A percentile compares a stretch with the other conserved stretches of the same genome.
phyloP scores from a whole-genome alignment of 176 grass and related monocot genomes.

The Cenchrus fungigraminus region DNA sequence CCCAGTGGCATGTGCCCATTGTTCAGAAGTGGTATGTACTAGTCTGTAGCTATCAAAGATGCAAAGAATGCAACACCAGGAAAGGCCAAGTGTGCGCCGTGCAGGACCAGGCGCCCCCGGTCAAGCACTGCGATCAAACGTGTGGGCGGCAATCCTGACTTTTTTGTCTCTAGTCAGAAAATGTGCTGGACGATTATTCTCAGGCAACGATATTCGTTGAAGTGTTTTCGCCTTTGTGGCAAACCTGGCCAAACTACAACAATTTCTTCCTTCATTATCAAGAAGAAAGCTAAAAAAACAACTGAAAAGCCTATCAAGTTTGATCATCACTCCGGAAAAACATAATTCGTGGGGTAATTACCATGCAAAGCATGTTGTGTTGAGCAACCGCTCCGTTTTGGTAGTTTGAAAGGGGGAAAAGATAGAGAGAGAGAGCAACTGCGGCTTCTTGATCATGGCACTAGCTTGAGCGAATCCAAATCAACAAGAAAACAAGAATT shows the following conservation, averaged over 20 bases:
- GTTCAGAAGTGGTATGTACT: neutral
- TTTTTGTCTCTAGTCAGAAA: neutral
- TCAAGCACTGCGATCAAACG: conserved; percentile 26
- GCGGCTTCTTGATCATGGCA: neutral
- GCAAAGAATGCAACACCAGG: neutral
- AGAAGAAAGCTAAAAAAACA: neutral
- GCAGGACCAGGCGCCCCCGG: neutral
- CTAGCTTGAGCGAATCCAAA: neutral
- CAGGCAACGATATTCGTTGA: neutral
- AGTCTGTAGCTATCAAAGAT: conserved; percentile 8
- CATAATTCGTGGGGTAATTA: neutral
- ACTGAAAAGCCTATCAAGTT: neutral
- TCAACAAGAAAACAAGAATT: neutral
- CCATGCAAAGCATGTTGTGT: neutral
- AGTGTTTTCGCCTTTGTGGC: conserved; percentile 7
- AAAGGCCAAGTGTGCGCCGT: conserved; percentile 19
- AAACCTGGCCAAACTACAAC: neutral
- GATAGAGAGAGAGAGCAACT: neutral
- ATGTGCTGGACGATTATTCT: neutral
- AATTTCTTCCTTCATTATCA: neutral
- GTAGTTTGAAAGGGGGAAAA: neutral
- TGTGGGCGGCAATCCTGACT: neutral
- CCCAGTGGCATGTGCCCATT: neutral
- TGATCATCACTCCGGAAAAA: neutral
- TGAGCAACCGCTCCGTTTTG: neutral